Evolutionary conservation across 129 eudicot genomes (phyloP).

Genomic region (sunflower (Helianthus annuus)): HanXRQr2.0-SUNRISE NC_035434.2:46155149-46155648

Average conservation of each 20-base stretch:
- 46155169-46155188: constrained; percentile 87
- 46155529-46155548: background rate
- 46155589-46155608: too few species aligned
- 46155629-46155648: too few species aligned
- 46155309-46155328: constrained; percentile 94
- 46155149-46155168: constrained; percentile 94
- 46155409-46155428: constrained; percentile 69
- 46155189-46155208: constrained; percentile 86
- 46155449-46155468: constrained; percentile 18
- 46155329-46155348: constrained; percentile 94
- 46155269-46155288: constrained; percentile 88
- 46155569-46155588: too few species aligned
- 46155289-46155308: constrained; percentile 92
- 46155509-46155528: too few species aligned
- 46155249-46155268: constrained; percentile 89
- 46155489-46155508: background rate
- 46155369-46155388: constrained; percentile 73
- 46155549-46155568: background rate
- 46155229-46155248: constrained; percentile 81
- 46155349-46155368: constrained; percentile 86
- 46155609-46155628: too few species aligned
- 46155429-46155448: constrained; percentile 95
- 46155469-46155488: background rate
- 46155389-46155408: constrained; percentile 81
- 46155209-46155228: constrained; percentile 73